Base-by-base conservation (phyloP, 305 asterid species). In the Striga hermonthica region DNA sequence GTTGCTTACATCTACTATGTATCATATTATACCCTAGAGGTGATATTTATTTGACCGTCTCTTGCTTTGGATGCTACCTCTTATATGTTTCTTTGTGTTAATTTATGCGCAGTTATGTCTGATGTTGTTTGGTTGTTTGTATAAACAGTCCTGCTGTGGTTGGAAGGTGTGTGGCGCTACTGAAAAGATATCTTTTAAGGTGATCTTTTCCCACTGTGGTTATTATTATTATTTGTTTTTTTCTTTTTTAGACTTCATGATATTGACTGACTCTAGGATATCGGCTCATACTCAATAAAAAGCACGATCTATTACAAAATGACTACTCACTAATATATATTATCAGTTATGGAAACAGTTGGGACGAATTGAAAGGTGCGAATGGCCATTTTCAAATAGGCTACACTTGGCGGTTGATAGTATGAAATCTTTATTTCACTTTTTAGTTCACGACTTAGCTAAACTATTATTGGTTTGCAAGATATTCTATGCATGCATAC, bases 131-230 rank as follows among this genome's bases (percentile, higher is more conserved):
- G 31, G 31, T 22, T 22, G 31, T 22, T 22, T 22, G 76, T 67
- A 59, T 76, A 62, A 74, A 74, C 97, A 94, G 99, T 76, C 99
- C 99, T 58, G 97, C 99, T 60, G 97, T 94, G 62, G 97, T 94
- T 72, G 97, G 93, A 76, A 88, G 96, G 76, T 94, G 96, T 67
- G 95, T 90, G 78, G 87, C 89, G 13, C 95, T 90, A 73, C 79
- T 94, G 81, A 94, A 90, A 77, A 95, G 97, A 48, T 82, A 88
- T 76, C 95, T 94, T 50, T 78, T 88, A 76, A 86, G 99, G 97
- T 93, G 73, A 77, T 77, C 62, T 79, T 64, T 68, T 69, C 75
- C 45, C 61, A 11, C 66, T 22, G 1, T 0, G 31, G 31, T 22
- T 22, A 22, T 22, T 22, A 22, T 22, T 22, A 22, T 22, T 22